Conservation (phyloP, 2,329 filamentous ascomycete species). For the Colletotrichum cordylinicola region DNA sequence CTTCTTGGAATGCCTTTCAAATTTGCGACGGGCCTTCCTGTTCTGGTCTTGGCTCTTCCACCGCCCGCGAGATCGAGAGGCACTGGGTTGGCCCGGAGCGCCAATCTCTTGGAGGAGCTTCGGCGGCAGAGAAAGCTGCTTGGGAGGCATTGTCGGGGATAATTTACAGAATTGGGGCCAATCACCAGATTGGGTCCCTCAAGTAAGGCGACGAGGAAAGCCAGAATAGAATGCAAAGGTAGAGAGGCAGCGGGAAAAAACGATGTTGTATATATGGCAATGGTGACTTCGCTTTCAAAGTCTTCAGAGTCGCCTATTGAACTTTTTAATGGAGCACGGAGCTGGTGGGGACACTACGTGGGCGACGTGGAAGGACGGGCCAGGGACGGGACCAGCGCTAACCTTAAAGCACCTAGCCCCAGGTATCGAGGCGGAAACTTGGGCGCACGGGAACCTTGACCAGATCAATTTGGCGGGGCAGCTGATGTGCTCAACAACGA, state of each 20-base stretch:
- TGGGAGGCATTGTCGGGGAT: conserved; percentile 32
- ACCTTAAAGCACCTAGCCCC: neutral
- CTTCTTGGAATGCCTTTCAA: conserved; percentile 68
- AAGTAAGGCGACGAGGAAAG: neutral
- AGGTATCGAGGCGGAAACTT: neutral
- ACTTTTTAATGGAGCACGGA: neutral
- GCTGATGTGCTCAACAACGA: neutral
- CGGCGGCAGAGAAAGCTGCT: conserved; percentile 47
- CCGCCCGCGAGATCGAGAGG: conserved; percentile 2
- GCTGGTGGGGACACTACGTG: neutral
- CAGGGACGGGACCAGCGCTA: neutral
- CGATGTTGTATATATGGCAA: neutral
- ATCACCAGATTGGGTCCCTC: neutral
- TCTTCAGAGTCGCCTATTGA: neutral
- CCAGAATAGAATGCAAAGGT: neutral
- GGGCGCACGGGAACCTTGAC: neutral
- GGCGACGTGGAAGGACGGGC: neutral
- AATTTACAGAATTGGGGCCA: neutral
- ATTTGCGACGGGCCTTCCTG: conserved; percentile 72
- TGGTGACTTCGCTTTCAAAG: neutral
- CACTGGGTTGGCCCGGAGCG: neutral
- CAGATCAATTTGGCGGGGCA: neutral
- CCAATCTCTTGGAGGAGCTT: conserved; percentile 50
- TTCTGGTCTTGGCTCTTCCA: conserved; percentile 23
- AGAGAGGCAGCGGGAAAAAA: neutral